Base-by-base conservation (phyloP, 345 rosid genomes). In the Ceriops decandra region DNA sequence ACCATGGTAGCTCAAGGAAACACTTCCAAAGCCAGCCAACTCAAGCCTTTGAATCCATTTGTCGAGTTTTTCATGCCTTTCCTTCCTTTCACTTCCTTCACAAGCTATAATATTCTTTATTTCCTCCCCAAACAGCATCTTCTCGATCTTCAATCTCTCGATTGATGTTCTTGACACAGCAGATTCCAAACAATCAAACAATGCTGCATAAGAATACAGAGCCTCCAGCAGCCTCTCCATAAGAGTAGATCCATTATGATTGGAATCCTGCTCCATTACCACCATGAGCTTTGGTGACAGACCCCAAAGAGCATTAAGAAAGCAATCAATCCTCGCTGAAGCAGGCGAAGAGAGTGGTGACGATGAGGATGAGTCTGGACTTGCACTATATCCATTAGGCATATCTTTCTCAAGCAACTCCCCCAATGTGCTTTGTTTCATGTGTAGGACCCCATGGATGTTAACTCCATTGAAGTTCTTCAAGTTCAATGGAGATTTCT, bases 201-300 rank as follows among this genome's bases (percentile, higher is more conserved):
- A 74, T 11, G 98, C 93, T 22, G 93, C 97, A 38, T 93, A 93
- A 1, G 86, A 83, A 83, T 93, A 81, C 2, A 93, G 82, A 22
- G 98, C 86, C 66, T 90, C 96, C 67, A 85, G 52, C n/a, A 92
- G 77, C 76, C 96, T 88, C 77, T 92, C 91, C 98, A 92, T 87
- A 13, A 90, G 68, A 7, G 92, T 74, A 0, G 82, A 72, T 20
- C 95, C 92, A 33, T 92, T 92, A 51, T 92, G 96, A 69, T 82
- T 86, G 0, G 91, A 88, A 64, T 92, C 91, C 68, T 90, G 98
- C 69, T 92, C 96, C 9, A 87, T 87, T 46, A 89, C 85, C 72
- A 92, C 86, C 92, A 89, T 78, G 21, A 92, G 53, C 76, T 92
- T 89, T 35, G 96, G 98, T 19, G 92, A 89, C 31, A 92, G 74